Conservation (phyloP, 768 basidiomycete species). For the Mycena crocata region DNA sequence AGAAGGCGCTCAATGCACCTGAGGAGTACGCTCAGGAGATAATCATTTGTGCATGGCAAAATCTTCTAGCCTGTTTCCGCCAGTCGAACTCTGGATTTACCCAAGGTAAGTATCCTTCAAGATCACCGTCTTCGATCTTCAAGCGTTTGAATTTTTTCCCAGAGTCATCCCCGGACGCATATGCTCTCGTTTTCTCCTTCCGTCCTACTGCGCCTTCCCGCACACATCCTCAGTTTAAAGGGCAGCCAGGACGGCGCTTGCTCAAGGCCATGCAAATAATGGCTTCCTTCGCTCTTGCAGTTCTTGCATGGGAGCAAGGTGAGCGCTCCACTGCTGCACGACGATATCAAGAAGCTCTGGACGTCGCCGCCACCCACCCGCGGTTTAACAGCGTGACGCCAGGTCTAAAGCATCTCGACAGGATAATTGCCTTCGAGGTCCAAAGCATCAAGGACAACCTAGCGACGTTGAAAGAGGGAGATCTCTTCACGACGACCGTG, state of each 20-base stretch:
- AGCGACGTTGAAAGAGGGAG: constrained; percentile 38
- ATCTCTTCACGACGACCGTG: constrained; percentile 34
- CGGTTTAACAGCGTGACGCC: constrained; percentile 31
- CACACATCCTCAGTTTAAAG: constrained; percentile 37
- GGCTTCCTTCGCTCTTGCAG: constrained; percentile 42
- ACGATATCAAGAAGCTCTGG: constrained; percentile 45
- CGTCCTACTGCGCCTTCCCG: constrained; percentile 32
- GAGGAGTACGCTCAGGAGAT: constrained; percentile 37
- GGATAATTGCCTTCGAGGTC: constrained; percentile 36
- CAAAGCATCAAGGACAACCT: constrained; percentile 39
- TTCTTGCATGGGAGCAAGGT: constrained; percentile 46
- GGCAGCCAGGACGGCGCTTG: constrained; percentile 37
- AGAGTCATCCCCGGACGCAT: constrained; percentile 44
- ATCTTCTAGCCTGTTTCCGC: constrained; percentile 44
- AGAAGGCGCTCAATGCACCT: constrained; percentile 32
- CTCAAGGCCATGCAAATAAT: constrained; percentile 48
- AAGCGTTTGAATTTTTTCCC: constrained; percentile 2
- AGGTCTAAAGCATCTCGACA: constrained; percentile 37
- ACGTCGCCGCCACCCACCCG: constrained; percentile 41
- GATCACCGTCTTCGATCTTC: constrained; percentile 33
- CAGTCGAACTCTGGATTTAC: constrained; percentile 9
- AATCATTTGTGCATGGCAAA: constrained; percentile 41
- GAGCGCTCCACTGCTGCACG: constrained; percentile 48
- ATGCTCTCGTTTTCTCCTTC: constrained; percentile 44
- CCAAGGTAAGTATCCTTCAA: constrained; percentile 10